Conservation (phyloP, 78 protist species). For the Dictyostelium citrinum region DNA sequence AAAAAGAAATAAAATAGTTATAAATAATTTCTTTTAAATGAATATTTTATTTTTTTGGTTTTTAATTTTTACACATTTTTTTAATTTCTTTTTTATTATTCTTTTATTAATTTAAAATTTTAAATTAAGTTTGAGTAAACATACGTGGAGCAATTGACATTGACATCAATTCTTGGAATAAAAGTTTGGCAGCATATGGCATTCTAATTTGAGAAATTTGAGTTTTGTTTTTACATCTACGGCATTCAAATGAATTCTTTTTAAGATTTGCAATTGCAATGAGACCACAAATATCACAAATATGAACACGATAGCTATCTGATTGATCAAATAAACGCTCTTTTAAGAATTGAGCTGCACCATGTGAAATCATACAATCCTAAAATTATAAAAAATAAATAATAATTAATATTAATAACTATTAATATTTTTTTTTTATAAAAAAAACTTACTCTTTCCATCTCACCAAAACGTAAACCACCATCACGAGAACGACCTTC, state of each 20-base stretch:
- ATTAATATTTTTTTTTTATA: background rate
- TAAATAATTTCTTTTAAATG: no score
- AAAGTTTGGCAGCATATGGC: constrained; percentile 99
- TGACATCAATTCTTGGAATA: constrained; percentile 98
- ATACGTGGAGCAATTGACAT: constrained; percentile 90
- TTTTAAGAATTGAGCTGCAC: constrained; percentile 93
- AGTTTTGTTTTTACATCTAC: constrained; percentile 88
- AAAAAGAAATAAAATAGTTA: no score
- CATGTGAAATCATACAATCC: constrained; percentile 96
- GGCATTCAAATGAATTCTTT: constrained; percentile 92
- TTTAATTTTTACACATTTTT: background rate
- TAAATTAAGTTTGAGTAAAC: background rate
- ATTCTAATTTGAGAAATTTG: constrained; percentile 79
- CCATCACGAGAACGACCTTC: constrained; percentile 99
- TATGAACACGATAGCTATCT: constrained; percentile 90
- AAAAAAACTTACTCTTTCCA: constrained; percentile 93
- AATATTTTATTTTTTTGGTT: no score
- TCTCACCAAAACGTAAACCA: constrained; percentile 99
- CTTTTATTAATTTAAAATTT: background rate
- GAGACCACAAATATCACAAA: constrained; percentile 85
- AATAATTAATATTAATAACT: background rate
- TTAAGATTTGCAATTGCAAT: constrained; percentile 79
- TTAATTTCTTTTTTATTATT: background rate
- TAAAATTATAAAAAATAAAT: background rate
- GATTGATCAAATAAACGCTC: constrained; percentile 97